Evolutionary conservation across 768 basidiomycete species (phyloP).

Genomic region (Naganishia onofrii): DNA sequence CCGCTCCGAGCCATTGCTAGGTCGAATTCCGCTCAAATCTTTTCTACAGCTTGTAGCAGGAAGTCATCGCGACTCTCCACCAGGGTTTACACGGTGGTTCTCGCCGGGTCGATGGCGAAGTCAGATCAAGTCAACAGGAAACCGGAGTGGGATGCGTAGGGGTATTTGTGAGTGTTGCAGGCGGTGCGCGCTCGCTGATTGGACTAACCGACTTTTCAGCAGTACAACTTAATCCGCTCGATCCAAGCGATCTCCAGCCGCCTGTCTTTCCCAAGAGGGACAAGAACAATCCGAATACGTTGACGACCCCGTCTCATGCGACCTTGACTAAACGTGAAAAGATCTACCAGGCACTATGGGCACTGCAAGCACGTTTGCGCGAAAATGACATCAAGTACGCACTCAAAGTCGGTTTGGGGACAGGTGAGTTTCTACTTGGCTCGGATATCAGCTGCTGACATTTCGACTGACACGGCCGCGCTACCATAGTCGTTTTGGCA

Average conservation of each 20-base stretch:
- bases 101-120: constrained; percentile 13
- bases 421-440: constrained; percentile 36
- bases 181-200: not conserved
- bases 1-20: not conserved
- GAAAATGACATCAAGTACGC: constrained; percentile 82
- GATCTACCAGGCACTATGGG: constrained; percentile 71
- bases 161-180: constrained; percentile 2
- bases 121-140: not conserved
- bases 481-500: constrained; percentile 67
- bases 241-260: constrained; percentile 55
- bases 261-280: constrained; percentile 75
- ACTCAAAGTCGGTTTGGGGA: constrained; percentile 66
- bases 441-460: not conserved
- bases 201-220: not conserved
- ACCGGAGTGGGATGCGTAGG: not conserved
- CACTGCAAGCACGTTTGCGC: constrained; percentile 62
- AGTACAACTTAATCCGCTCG: constrained; percentile 52
- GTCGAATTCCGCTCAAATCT: not conserved
- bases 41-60: not conserved
- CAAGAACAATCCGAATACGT: constrained; percentile 80
- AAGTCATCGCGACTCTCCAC: constrained; percentile 21
- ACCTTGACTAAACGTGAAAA: constrained; percentile 64
- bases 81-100: not conserved
- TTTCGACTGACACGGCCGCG: not conserved
- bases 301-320: constrained; percentile 69